phyloP scores from a whole-genome alignment of 2,329 filamentous ascomycete species.

The Aureobasidium sp. region DNA sequence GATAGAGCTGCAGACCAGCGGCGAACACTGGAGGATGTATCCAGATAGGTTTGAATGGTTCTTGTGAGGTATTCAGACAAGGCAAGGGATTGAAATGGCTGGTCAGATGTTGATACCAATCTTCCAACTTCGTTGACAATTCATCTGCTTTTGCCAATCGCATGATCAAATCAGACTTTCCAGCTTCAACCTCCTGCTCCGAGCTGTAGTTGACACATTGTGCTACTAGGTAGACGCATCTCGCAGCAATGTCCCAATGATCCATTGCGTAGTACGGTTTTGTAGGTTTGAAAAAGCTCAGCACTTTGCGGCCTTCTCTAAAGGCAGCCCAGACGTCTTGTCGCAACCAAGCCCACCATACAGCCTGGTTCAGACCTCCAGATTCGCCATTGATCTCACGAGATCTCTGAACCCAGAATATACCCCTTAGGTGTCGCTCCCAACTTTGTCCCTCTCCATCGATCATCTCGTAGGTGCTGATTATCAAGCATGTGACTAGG shows the following conservation, averaged over 20 bases:
- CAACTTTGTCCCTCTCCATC: constrained; percentile 47
- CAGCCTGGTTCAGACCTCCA: constrained; percentile 46
- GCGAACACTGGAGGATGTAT: constrained; percentile 42
- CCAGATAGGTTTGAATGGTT: constrained; percentile 41
- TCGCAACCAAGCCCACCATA: constrained; percentile 57
- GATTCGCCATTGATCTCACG: constrained; percentile 52
- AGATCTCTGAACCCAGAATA: constrained; percentile 56
- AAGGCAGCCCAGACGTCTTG: constrained; percentile 59
- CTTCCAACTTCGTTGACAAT: constrained; percentile 40
- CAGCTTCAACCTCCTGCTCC: constrained; percentile 37
- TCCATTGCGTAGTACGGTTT: constrained; percentile 40
- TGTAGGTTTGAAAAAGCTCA: constrained; percentile 50
- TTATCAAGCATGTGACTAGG: constrained; percentile 50
- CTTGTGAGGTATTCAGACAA: constrained; percentile 17
- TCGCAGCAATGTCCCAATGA: constrained; percentile 45
- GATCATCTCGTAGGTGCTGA: constrained; percentile 59
- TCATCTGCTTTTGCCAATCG: constrained; percentile 40
- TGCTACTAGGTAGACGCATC: constrained; percentile 47
- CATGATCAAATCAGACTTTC: constrained; percentile 31
- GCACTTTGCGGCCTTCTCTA: constrained; percentile 45
- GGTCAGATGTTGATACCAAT: constrained; percentile 39
- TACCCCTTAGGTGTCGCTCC: constrained; percentile 54
- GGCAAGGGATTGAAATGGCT: constrained; percentile 35
- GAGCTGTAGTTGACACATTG: constrained; percentile 51
- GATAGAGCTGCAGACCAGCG: constrained; percentile 42